Conservation (phyloP, 176 grass and related monocot species). For the Bromus sterilis region DNA sequence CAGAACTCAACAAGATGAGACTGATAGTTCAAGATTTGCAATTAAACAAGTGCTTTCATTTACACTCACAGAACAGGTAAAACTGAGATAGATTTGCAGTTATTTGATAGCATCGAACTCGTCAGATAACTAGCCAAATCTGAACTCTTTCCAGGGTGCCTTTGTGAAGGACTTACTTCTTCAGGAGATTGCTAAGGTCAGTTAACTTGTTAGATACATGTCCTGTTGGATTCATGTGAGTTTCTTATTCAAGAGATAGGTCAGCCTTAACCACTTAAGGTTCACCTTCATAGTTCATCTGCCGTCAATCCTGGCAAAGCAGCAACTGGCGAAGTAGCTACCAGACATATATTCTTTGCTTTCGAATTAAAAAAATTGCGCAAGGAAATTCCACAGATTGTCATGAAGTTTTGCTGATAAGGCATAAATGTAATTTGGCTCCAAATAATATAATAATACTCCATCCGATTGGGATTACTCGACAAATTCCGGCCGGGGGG, state of each 20-base stretch:
- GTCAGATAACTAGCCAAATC: constrained; percentile 10
- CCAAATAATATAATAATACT: not conserved
- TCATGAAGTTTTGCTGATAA: not conserved
- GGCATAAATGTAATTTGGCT: not conserved
- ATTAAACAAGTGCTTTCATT: constrained; percentile 89
- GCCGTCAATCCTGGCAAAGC: not conserved
- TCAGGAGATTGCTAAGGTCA: constrained; percentile 92
- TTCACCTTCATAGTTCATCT: not conserved
- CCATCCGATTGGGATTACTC: too few species aligned
- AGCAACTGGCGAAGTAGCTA: not conserved
- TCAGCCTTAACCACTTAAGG: not conserved
- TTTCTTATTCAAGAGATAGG: not conserved
- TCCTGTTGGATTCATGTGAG: not conserved
- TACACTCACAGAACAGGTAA: constrained; percentile 81
- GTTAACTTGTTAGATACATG: not conserved
- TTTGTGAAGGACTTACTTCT: constrained; percentile 98
- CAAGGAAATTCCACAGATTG: not conserved
- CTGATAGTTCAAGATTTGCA: constrained; percentile 45
- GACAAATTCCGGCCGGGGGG: too few species aligned
- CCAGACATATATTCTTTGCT: not conserved
- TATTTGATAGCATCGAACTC: constrained; percentile 1
- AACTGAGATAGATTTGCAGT: not conserved
- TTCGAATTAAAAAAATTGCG: not conserved
- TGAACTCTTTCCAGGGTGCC: constrained; percentile 66
- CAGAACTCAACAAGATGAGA: constrained; percentile 42